These are phyloP conservation scores for Trichaptum fuscoviolaceum DNA, from an alignment of 768 basidiomycete species.

Conservation along the genomic window DNA sequence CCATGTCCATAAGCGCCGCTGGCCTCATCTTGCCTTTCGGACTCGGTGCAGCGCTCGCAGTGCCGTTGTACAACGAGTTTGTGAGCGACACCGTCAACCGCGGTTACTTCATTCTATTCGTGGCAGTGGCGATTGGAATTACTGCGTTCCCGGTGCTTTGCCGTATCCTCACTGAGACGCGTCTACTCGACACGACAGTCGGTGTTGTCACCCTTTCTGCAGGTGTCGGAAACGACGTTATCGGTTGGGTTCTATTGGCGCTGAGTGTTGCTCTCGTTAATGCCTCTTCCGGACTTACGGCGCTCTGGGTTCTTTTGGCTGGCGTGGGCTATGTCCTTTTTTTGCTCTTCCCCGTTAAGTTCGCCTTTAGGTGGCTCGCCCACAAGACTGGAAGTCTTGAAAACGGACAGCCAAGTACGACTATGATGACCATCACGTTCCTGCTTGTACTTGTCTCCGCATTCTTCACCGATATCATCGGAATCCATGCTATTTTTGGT, in stretches of 20 bases:
- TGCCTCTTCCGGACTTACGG: slow-evolving; percentile 64
- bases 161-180: slow-evolving; percentile 78
- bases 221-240: slow-evolving; percentile 70
- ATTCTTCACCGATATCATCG: slow-evolving; percentile 86
- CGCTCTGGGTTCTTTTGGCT: slow-evolving; percentile 74
- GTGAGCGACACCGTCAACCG: slow-evolving; percentile 52
- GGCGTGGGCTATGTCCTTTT: slow-evolving; percentile 61
- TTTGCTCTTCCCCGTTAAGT: slow-evolving; percentile 58
- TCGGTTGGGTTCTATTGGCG: slow-evolving; percentile 84
- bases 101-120: slow-evolving; percentile 82
- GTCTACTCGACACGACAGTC: slow-evolving; percentile 80
- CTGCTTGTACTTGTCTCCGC: slow-evolving; percentile 67
- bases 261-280: slow-evolving; percentile 82
- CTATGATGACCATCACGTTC: slow-evolving; percentile 79
- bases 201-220: slow-evolving; percentile 79
- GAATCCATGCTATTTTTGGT: slow-evolving; percentile 68
- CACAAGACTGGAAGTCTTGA: slow-evolving; percentile 67
- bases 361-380: slow-evolving; percentile 63
- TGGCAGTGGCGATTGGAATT: slow-evolving; percentile 76
- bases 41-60: slow-evolving; percentile 66
- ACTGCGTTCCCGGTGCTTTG: slow-evolving; percentile 81
- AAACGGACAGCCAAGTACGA: slow-evolving; percentile 60
- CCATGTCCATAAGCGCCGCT: slow-evolving; percentile 53
- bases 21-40: slow-evolving; percentile 79
- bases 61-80: slow-evolving; percentile 73